These are phyloP conservation scores for Castanopsis chinensis DNA, from an alignment of 306 rosid species.

Conservation along the genomic window DNA sequence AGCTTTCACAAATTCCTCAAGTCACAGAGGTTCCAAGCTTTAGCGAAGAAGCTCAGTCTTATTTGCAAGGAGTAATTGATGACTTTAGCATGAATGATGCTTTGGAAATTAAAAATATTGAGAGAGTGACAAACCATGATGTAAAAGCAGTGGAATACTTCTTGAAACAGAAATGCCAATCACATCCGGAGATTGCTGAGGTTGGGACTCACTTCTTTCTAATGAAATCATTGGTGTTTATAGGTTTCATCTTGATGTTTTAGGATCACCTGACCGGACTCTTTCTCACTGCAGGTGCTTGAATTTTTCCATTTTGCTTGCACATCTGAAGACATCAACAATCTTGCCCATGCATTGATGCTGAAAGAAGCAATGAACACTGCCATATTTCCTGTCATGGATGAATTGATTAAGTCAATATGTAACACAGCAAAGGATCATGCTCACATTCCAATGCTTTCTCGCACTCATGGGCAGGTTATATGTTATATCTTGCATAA, in stretches of 20 bases:
- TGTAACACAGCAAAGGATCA: conserved; percentile 60
- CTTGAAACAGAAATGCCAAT: conserved; percentile 73
- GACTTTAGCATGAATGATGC: conserved; percentile 59
- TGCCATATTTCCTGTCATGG: conserved; percentile 70
- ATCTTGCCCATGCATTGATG: conserved; percentile 88
- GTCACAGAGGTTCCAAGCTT: conserved; percentile 69
- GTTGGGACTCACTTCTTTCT: conserved; percentile 32
- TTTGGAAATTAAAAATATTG: conserved; percentile 64
- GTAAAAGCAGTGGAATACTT: conserved; percentile 90
- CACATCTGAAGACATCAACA: conserved; percentile 92
- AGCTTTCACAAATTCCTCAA: conserved; percentile 66
- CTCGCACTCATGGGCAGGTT: conserved; percentile 95
- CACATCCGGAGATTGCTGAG: conserved; percentile 66
- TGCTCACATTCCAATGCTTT: conserved; percentile 78
- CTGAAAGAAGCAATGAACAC: conserved; percentile 61
- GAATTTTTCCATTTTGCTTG: conserved; percentile 91
- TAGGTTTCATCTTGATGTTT: neutral
- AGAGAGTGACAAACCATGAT: conserved; percentile 80
- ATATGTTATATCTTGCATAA: conserved; percentile 19
- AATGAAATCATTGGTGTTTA: neutral
- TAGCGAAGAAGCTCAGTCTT: conserved; percentile 55
- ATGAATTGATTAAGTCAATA: conserved; percentile 53
- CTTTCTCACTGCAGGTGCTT: conserved; percentile 53
- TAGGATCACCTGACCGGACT: neutral
- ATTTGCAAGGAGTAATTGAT: conserved; percentile 54